Evolutionary conservation across 1,139 yeast genomes (phyloP).

Genomic region (Hyphopichia burtonii): DNA sequence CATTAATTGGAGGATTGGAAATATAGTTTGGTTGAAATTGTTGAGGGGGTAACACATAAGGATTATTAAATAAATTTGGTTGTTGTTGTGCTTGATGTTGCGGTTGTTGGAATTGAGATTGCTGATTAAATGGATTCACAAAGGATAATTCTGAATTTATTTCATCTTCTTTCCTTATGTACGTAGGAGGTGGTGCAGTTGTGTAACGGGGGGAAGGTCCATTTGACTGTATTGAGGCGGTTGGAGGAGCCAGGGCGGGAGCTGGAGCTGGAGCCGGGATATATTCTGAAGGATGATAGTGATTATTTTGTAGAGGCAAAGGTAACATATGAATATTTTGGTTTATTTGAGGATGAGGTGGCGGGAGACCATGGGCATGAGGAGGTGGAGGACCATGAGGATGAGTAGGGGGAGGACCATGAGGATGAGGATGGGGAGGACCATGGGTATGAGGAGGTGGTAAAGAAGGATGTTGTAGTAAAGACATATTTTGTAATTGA

Average conservation of each 20-base stretch:
- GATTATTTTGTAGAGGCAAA: neutral
- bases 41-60: conserved; percentile 9
- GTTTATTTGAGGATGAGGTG: conserved; percentile 3
- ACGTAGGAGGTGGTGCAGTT: conserved; percentile 4
- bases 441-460: neutral
- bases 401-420: too few species aligned
- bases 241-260: too few species aligned
- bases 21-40: conserved; percentile 5
- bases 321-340: conserved; percentile 2
- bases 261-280: neutral
- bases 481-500: conserved; percentile 43
- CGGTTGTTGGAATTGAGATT: too few species aligned
- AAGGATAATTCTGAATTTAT: conserved; percentile 13
- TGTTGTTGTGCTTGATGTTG: neutral
- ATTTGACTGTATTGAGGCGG: too few species aligned
- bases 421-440: too few species aligned
- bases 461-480: conserved; percentile 18
- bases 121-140: conserved; percentile 19
- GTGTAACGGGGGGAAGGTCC: neutral
- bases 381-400: too few species aligned
- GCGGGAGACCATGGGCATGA: neutral
- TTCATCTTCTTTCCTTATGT: conserved; percentile 15
- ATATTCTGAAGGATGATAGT: neutral
- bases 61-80: conserved; percentile 8
- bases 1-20: neutral